Conservation (phyloP, 768 basidiomycete species). For the Rhodotorula paludigena region DNA sequence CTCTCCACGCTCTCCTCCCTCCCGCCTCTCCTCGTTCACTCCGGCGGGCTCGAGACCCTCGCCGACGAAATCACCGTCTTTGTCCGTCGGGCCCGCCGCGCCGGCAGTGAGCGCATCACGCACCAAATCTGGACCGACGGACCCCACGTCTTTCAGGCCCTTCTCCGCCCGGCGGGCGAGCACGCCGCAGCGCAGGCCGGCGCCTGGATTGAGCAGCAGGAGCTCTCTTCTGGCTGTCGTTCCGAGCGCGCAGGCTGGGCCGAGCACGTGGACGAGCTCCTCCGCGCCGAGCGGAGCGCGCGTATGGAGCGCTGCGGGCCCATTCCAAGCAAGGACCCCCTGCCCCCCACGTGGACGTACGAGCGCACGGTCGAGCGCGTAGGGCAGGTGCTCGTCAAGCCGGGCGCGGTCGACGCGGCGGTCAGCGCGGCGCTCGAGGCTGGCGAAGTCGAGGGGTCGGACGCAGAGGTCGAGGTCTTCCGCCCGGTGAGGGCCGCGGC, state of each 20-base stretch:
- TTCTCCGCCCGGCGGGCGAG: background rate
- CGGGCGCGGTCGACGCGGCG: background rate
- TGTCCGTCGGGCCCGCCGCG: conserved; percentile 77
- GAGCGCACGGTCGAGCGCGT: background rate
- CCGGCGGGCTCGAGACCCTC: conserved; percentile 87
- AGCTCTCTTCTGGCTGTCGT: background rate
- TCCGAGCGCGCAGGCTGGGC: background rate
- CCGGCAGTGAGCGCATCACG: conserved; percentile 68
- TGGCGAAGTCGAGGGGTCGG: background rate
- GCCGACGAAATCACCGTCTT: conserved; percentile 82
- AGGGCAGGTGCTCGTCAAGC: background rate
- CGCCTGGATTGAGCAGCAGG: background rate
- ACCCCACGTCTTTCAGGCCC: conserved; percentile 49
- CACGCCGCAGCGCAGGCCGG: background rate
- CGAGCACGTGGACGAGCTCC: background rate
- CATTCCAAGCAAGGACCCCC: background rate
- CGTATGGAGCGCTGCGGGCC: background rate
- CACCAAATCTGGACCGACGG: conserved; percentile 87
- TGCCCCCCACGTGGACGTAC: background rate
- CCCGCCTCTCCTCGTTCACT: conserved; percentile 82
- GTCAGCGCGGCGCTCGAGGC: conserved; percentile 5
- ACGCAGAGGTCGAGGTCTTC: background rate
- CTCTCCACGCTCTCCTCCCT: conserved; percentile 64
- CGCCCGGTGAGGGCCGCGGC: background rate
- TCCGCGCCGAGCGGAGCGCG: background rate